A percentile compares a stretch with the other conserved stretches of the same genome.
phyloP scores from a whole-genome alignment of 1,139 yeast genomes.

The Sugiyamaella grinbergsii region DNA sequence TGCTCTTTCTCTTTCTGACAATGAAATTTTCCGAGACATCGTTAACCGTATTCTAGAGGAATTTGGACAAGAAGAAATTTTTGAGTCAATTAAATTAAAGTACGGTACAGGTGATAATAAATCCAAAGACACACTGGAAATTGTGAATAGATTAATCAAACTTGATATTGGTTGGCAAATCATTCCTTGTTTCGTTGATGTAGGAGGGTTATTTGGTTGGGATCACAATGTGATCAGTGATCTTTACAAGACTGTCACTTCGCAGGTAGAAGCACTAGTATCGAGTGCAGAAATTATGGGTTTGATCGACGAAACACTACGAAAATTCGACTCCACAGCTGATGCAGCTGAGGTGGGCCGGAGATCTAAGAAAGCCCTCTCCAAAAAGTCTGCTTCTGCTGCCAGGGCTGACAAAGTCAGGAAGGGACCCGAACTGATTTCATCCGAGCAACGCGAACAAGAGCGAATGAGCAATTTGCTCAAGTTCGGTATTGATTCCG shows the following conservation, averaged over 20 bases:
- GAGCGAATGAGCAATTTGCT: conserved; percentile 23
- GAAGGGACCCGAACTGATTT: conserved; percentile 20
- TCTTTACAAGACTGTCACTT: conserved; percentile 50
- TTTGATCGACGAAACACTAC: conserved; percentile 54
- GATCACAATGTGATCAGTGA: conserved; percentile 48
- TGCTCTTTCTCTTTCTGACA: conserved; percentile 57
- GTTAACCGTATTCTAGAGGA: conserved; percentile 67
- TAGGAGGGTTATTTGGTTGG: conserved; percentile 72
- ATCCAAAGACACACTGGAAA: conserved; percentile 40
- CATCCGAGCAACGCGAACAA: conserved; percentile 33
- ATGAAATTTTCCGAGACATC: conserved; percentile 67
- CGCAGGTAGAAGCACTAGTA: conserved; percentile 54
- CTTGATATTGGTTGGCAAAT: conserved; percentile 60
- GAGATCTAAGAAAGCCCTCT: conserved; percentile 16
- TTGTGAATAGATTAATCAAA: conserved; percentile 47
- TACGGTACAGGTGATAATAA: conserved; percentile 20
- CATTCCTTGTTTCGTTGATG: conserved; percentile 65
- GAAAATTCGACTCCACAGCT: conserved; percentile 36
- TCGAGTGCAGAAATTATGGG: conserved; percentile 58
- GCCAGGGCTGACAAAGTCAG: conserved; percentile 9
- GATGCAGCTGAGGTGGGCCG: conserved; percentile 29
- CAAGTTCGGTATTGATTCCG: conserved; percentile 19
- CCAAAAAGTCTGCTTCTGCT: conserved; percentile 15
- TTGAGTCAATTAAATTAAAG: conserved; percentile 31
- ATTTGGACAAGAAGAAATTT: conserved; percentile 44